These are phyloP conservation scores for Monilinia laxa DNA, from an alignment of 2,329 filamentous ascomycete genomes.

Conservation along the genomic window DNA sequence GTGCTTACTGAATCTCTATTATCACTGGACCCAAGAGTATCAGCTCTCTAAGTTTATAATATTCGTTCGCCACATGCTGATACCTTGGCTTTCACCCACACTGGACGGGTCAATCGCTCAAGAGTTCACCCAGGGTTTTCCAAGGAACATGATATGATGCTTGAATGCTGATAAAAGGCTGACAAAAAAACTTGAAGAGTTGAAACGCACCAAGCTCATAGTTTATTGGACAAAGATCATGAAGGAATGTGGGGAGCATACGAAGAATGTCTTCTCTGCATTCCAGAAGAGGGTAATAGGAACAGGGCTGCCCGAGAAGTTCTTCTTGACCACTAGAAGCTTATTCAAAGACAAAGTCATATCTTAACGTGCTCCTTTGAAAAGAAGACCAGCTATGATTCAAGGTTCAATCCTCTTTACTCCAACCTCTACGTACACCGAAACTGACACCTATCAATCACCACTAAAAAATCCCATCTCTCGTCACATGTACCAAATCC, in stretches of 20 bases:
- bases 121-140: too few species aligned
- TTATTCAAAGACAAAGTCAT: background rate
- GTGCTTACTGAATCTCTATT: too few species aligned
- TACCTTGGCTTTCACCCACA: too few species aligned
- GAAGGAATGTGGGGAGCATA: background rate
- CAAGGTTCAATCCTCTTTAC: background rate
- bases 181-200: too few species aligned
- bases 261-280: background rate
- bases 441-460: background rate
- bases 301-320: background rate
- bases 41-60: too few species aligned
- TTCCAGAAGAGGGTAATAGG: background rate
- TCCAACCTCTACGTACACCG: background rate
- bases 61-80: too few species aligned
- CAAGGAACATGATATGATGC: too few species aligned
- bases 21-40: too few species aligned
- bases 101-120: too few species aligned
- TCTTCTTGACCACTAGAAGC: background rate
- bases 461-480: background rate
- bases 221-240: too few species aligned
- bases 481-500: background rate
- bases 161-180: too few species aligned
- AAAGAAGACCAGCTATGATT: background rate
- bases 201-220: too few species aligned
- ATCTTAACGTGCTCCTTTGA: background rate